A percentile compares a stretch with the other conserved stretches of the same genome.
These are phyloP conservation scores for Penicillium coprophilum DNA, from an alignment of 495 filamentous ascomycete genomes.

Conservation along the genomic window DNA sequence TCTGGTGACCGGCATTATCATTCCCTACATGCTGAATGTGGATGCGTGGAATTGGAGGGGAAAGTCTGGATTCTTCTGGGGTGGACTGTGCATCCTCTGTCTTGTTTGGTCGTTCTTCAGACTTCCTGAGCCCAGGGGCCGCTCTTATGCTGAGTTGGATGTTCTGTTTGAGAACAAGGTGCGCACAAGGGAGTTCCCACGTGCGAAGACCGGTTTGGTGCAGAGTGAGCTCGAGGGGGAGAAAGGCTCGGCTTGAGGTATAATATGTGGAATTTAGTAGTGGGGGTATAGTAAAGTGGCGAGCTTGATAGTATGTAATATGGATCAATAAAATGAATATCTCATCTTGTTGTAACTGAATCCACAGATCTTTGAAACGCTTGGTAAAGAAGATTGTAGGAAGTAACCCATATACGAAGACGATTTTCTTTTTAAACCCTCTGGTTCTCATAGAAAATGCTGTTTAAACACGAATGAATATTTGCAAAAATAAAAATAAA, in stretches of 20 bases:
- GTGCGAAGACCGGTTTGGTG: slow-evolving; percentile 11
- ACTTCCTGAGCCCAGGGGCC: slow-evolving; percentile 59
- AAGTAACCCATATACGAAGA: not conserved
- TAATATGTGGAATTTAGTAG: not conserved
- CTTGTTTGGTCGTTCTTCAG: slow-evolving; percentile 50
- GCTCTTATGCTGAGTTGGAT: slow-evolving; percentile 61
- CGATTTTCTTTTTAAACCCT: slow-evolving; percentile 1
- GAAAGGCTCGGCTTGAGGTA: not conserved
- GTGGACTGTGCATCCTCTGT: slow-evolving; percentile 47
- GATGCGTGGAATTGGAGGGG: slow-evolving; percentile 62
- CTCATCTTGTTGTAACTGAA: not conserved
- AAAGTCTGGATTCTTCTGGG: slow-evolving; percentile 69
- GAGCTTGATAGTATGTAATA: not conserved
- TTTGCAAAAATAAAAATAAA: slow-evolving; percentile 21
- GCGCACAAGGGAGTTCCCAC: slow-evolving; percentile 27
- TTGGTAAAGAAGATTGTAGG: not conserved
- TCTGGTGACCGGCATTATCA: slow-evolving; percentile 61
- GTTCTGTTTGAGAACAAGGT: slow-evolving; percentile 39
- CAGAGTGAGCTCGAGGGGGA: slow-evolving; percentile 7
- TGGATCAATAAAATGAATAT: not conserved
- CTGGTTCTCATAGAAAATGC: slow-evolving; percentile 13
- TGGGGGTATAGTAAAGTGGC: not conserved
- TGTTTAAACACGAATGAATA: slow-evolving; percentile 21
- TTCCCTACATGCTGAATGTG: slow-evolving; percentile 68
- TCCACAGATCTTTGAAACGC: not conserved